A percentile compares a stretch with the other conserved stretches of the same genome.
Conservation (phyloP, 768 basidiomycete genomes). For the Pulveroboletus ravenelii region DNA sequence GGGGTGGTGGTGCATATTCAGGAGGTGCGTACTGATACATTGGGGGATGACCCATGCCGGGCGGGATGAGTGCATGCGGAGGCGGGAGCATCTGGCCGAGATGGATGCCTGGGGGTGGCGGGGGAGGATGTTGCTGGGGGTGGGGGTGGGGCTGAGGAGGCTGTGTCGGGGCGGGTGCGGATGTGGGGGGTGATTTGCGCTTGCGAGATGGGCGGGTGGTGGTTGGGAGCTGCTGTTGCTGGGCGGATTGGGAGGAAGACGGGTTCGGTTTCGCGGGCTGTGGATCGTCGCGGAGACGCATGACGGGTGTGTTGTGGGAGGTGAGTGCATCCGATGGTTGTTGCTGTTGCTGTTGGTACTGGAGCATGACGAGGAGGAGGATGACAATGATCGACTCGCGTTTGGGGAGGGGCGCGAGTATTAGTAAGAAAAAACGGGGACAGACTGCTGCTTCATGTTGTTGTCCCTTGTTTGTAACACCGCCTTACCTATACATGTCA, state of each 20-base stretch:
- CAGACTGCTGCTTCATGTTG: not conserved
- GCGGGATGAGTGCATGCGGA: conserved; percentile 48
- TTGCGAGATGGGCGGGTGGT: conserved; percentile 43
- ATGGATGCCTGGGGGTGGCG: conserved; percentile 32
- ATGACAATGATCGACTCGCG: conserved; percentile 28
- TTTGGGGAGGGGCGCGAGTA: conserved; percentile 33
- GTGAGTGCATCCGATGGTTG: conserved; percentile 14
- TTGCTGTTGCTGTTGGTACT: conserved; percentile 24
- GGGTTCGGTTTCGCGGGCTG: conserved; percentile 11
- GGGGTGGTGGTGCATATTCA: conserved; percentile 26
- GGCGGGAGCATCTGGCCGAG: conserved; percentile 55
- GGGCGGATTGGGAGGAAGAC: conserved; percentile 14
- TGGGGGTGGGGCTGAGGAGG: conserved; percentile 15
- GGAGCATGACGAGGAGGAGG: conserved; percentile 25
- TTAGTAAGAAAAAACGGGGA: conserved; percentile 33
- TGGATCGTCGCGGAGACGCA: conserved; percentile 63
- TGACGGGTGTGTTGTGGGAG: conserved; percentile 25
- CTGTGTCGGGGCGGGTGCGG: conserved; percentile 14
- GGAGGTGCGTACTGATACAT: conserved; percentile 35
- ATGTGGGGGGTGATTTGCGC: conserved; percentile 60
- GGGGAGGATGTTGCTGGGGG: conserved; percentile 32
- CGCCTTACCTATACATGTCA: conserved; percentile 3
- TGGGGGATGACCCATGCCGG: conserved; percentile 27
- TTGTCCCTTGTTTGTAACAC: conserved; percentile 23
- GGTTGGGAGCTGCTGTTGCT: conserved; percentile 1